Percentiles rank a stretch among this genome's conserved stretches.
phyloP scores from a whole-genome alignment of 208 protist species.

The Leishmania aethiopica region DNA sequence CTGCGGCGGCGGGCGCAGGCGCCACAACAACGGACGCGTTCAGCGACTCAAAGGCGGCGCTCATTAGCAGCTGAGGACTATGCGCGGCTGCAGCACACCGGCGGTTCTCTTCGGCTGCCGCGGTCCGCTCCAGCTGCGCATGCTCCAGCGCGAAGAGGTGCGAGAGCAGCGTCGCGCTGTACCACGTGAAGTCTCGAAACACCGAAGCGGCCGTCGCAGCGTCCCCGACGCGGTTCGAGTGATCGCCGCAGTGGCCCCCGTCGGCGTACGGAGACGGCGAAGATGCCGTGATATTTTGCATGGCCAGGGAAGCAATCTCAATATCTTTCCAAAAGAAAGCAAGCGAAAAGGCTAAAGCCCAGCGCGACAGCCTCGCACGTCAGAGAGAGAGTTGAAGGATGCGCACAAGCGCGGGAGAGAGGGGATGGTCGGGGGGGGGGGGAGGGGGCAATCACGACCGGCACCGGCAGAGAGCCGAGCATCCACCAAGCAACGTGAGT shows the following conservation, averaged over 20 bases:
- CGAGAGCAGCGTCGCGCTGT: slow-evolving; percentile 47
- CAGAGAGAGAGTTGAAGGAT: not conserved
- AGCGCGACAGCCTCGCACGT: not conserved
- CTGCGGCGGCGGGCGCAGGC: not conserved
- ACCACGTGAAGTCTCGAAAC: slow-evolving; percentile 43
- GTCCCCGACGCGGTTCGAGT: not conserved
- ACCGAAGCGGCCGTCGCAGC: slow-evolving; percentile 10
- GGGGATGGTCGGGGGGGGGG: not conserved
- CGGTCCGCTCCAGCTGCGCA: slow-evolving; percentile 28
- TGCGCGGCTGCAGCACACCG: slow-evolving; percentile 10
- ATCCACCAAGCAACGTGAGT: not conserved
- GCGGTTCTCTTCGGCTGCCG: slow-evolving; percentile 19
- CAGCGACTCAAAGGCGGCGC: slow-evolving; percentile 16
- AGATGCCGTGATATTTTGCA: not conserved
- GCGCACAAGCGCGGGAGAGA: not conserved
- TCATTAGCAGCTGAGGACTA: slow-evolving; percentile 29
- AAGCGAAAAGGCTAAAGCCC: not conserved
- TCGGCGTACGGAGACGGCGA: not conserved
- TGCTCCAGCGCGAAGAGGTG: slow-evolving; percentile 43
- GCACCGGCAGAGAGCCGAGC: not conserved
- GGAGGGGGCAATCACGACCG: not conserved
- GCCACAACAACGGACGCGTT: slow-evolving; percentile 7
- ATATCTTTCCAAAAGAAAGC: not conserved
- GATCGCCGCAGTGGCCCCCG: slow-evolving; percentile 14
- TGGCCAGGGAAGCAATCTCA: not conserved